Conservation (phyloP, 2,329 filamentous ascomycete species). For the Capronia epimyces region DNA sequence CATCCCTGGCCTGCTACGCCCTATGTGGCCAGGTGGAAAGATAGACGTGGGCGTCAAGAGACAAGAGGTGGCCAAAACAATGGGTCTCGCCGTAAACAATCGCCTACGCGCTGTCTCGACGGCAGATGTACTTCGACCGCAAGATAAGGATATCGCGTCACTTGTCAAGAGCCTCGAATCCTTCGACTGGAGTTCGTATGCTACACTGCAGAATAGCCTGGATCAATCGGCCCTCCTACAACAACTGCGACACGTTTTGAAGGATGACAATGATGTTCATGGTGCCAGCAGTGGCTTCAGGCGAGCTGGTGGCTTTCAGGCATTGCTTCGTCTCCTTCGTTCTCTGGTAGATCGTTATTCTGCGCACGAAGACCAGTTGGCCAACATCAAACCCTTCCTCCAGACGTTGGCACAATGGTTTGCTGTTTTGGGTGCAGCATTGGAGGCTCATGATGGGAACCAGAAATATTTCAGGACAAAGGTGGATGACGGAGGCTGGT, state of each 20-base stretch:
- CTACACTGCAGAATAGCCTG: constrained; percentile 34
- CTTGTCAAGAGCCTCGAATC: constrained; percentile 31
- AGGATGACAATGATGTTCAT: constrained; percentile 47
- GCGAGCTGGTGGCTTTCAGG: constrained; percentile 71
- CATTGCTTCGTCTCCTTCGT: constrained; percentile 63
- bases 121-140: constrained; percentile 23
- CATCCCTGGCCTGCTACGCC: constrained; percentile 5
- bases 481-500: constrained; percentile 73
- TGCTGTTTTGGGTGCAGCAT: constrained; percentile 64
- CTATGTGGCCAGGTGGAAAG: constrained; percentile 9
- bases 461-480: constrained; percentile 75
- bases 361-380: constrained; percentile 30
- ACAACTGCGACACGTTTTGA: constrained; percentile 61
- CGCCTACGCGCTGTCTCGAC: constrained; percentile 27
- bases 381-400: constrained; percentile 49
- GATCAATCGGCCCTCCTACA: constrained; percentile 54
- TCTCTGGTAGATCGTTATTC: constrained; percentile 72
- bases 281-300: constrained; percentile 74
- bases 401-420: constrained; percentile 55
- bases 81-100: constrained; percentile 21
- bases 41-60: background rate
- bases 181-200: constrained; percentile 31
- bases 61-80: constrained; percentile 23
- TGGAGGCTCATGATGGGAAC: constrained; percentile 79
- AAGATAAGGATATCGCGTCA: constrained; percentile 26